Evolutionary conservation across 1,139 yeast species (phyloP).

Genomic region (Yamadazyma taylorii): DNA sequence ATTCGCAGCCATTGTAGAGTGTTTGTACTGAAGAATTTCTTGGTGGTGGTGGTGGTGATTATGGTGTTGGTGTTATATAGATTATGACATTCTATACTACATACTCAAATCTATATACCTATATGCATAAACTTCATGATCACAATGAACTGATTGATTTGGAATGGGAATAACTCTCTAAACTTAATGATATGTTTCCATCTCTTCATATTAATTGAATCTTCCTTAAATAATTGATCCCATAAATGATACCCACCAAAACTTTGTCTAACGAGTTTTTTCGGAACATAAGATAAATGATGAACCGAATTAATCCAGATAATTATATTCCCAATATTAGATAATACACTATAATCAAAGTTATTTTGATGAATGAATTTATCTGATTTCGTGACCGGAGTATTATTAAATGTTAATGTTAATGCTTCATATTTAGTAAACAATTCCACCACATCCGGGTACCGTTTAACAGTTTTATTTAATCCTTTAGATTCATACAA

Average conservation of each 20-base stretch:
- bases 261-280: constrained; percentile 20
- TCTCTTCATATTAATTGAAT: constrained; percentile 41
- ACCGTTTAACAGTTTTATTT: constrained; percentile 25
- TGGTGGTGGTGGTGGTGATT: too few species aligned
- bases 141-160: constrained; percentile 45
- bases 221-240: constrained; percentile 41
- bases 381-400: constrained; percentile 37
- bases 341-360: constrained; percentile 41
- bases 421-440: constrained; percentile 37
- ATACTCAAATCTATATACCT: constrained; percentile 14
- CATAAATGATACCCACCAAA: constrained; percentile 48
- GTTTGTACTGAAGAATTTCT: too few species aligned
- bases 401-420: constrained; percentile 34
- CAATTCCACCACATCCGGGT: constrained; percentile 31
- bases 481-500: constrained; percentile 42
- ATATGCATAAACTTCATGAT: constrained; percentile 39
- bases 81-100: too few species aligned
- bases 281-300: constrained; percentile 18
- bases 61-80: not conserved
- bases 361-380: constrained; percentile 35
- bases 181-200: constrained; percentile 48
- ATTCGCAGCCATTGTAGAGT: too few species aligned
- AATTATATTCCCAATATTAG: constrained; percentile 42
- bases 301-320: constrained; percentile 34
- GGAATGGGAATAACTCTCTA: constrained; percentile 39